These are phyloP conservation scores for Withania somnifera DNA, from an alignment of 305 asterid species.

Conservation along the genomic window DNA sequence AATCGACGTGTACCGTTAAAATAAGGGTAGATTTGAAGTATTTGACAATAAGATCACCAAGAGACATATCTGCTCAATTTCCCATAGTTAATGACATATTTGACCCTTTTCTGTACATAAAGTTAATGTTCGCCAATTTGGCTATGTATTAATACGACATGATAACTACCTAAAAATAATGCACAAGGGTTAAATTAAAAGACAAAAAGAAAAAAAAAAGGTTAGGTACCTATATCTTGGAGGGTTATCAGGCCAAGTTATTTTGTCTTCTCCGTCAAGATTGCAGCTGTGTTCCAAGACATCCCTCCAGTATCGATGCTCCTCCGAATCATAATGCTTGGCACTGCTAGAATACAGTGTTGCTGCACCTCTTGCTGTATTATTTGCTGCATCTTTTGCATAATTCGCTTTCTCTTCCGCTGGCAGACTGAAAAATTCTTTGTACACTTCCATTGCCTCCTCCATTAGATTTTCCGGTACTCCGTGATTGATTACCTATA, in stretches of 20 bases:
- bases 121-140: background rate
- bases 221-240: conserved; percentile 15
- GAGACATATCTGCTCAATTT: background rate
- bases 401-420: conserved; percentile 17
- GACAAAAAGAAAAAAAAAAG: background rate
- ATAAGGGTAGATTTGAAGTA: background rate
- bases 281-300: conserved; percentile 18
- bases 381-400: conserved; percentile 15
- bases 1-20: too few relatives aligned
- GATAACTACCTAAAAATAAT: background rate
- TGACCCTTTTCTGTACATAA: background rate
- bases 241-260: conserved; percentile 24
- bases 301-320: conserved; percentile 29
- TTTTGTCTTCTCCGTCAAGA: conserved; percentile 6
- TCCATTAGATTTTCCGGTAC: conserved; percentile 16
- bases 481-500: conserved; percentile 26
- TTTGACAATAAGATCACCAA: background rate
- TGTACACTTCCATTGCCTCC: conserved; percentile 9
- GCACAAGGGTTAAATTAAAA: background rate
- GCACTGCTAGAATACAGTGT: conserved; percentile 4
- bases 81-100: background rate
- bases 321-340: conserved; percentile 10
- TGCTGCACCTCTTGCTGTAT: conserved; percentile 12
- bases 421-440: conserved; percentile 24
- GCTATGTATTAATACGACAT: background rate